Base-by-base conservation (phyloP, 306 rosid genomes). In the Sindora glabra region DNA sequence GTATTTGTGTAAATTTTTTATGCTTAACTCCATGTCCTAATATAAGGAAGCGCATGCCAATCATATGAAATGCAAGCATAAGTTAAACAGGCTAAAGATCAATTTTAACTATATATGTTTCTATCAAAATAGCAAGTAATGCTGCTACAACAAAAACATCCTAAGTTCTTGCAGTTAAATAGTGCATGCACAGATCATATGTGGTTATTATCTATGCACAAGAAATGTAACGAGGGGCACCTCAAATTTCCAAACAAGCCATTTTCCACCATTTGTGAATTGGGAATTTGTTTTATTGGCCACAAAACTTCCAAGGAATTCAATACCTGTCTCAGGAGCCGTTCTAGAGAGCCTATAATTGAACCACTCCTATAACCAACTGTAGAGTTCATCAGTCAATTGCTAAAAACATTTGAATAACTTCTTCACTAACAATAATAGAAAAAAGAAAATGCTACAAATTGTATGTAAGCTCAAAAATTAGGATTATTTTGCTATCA, bases 201-300 rank as follows among this genome's bases (percentile, higher is more conserved):
- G 61, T 39, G 59, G 42, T 13, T 36, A 44, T 50, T 60, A n/a
- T n/a, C 26, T 12, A 40, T 32, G 51, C 52, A 38, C 59, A 5
- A 50, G 36, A 69, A 59, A 56, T 42, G 60, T 39, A 12, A 38
- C 60, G 39, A 10, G 27, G 19, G 58, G 80, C 80, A 90, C 98
- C 98, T 89, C 99, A 59, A 86, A 92, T 71, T 92, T 92, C 96
- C 99, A 92, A 47, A 88, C 99, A 39, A 92, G 96, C 99, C 99
- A 92, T 74, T 89, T 92, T 69, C 95, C 94, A 49, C 90, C 99
- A 47, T 79, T 79, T 48, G 86, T 76, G 76, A 86, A 92, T 57
- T 76, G 77, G 26, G 86, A 69, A 56, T 37, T 80, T 21, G 86
- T 86, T 75, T 69, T 48, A 58, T 82, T 89, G 36, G 96, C 90